Base-by-base conservation (phyloP, 208 protist species). In the Trypanosoma brucei region DNA sequence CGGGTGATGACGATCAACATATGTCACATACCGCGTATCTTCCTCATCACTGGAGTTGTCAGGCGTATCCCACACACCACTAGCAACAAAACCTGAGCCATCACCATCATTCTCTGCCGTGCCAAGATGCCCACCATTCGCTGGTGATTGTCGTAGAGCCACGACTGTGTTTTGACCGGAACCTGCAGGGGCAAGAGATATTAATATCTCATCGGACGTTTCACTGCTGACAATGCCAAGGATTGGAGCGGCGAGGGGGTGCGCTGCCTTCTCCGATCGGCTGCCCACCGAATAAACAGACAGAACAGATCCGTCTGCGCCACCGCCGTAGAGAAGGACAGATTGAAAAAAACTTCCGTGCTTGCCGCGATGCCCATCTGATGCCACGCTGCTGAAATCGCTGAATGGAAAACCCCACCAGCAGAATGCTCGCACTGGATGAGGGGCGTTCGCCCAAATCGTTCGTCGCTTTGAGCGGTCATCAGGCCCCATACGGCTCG, bases 341-440 rank as follows among this genome's bases (percentile, higher is more conserved):
- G 54, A 52, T 11, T 65, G 50, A 7, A 63, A 52, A 44, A 76
- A 70, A 37, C 33, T 59, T 30, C 14, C 46, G 38, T 37, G 39
- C 6, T 4, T 37, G 9, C 4, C 38, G 33, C 35, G 34, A 49
- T 62, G 51, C 31, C 34, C 11, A 31, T 62, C 55, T 13, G 35
- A 53, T 49, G 61, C 42, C 31, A 31, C 8, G 51, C 14, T 31
- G 55, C 22, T 33, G 22, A 22, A 36, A 54, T 39, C 30, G 31
- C n/a, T 46, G 36, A 42, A 61, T 34, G 68, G 61, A 50, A 39
- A 36, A 11, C 14, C 22, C 55, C 68, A 68, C 73, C 73, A 78
- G 36, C 62, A 72, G 46, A 78, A 78, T 11, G 73, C 73, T 48
- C 62, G 55, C n/a, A 78, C 68, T 39, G 73, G 73, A 37, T 55